Evolutionary conservation across 2,329 filamentous ascomycete genomes (phyloP).

Genomic region (Sordariomycetes sp.): DNA sequence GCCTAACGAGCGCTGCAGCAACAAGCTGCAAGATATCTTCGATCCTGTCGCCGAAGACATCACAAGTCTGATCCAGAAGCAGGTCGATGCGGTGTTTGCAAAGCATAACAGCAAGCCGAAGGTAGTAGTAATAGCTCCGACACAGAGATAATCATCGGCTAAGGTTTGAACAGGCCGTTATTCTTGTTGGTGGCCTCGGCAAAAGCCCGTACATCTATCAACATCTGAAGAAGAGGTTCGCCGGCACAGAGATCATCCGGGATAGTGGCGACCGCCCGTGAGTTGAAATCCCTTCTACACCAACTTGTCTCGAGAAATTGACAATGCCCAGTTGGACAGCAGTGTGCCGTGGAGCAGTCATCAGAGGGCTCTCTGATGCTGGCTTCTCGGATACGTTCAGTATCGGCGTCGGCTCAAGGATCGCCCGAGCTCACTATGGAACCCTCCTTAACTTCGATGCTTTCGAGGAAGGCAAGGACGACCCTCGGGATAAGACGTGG

Average conservation of each 20-base stretch:
- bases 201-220: constrained; percentile 17
- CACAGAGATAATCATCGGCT: not conserved
- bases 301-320: too few relatives aligned
- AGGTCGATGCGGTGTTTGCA: not conserved
- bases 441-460: fast-evolving
- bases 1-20: too few relatives aligned
- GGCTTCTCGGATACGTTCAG: not conserved
- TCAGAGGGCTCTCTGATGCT: constrained; percentile 11
- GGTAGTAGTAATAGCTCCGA: not conserved
- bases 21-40: not conserved
- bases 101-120: not conserved
- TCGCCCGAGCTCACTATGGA: constrained; percentile 20
- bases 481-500: constrained; percentile 7
- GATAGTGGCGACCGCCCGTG: constrained; percentile 20
- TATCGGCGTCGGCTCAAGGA: constrained; percentile 9
- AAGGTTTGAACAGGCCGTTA: constrained; percentile 17
- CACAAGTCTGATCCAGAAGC: not conserved
- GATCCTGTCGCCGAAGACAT: not conserved
- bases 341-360: constrained; percentile 22
- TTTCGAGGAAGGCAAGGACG: constrained; percentile 6
- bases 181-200: constrained; percentile 30
- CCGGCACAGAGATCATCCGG: constrained; percentile 16
- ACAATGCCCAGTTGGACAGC: constrained; percentile 21
- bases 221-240: constrained; percentile 5
- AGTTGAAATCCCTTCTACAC: constrained; percentile 6